Evolutionary conservation across 176 grass and related monocot genomes (phyloP).

Genomic region (Raddia guianensis): DNA sequence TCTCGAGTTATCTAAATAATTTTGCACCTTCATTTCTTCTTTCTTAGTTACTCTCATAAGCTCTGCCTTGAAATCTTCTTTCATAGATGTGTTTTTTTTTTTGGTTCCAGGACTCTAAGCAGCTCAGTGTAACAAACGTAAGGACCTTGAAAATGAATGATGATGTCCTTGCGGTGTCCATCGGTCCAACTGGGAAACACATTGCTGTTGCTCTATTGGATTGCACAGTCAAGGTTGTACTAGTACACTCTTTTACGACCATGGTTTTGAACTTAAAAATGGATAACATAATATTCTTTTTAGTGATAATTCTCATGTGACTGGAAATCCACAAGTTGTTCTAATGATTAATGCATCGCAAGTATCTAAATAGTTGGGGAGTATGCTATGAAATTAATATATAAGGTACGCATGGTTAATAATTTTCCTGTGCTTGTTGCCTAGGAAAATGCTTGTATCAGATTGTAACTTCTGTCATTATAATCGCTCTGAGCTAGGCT

Average conservation of each 20-base stretch:
- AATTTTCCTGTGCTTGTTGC: neutral
- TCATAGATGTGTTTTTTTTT: neutral
- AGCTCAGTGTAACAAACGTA: constrained; percentile 78
- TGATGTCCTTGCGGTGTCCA: constrained; percentile 69
- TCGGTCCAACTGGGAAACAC: constrained; percentile 80
- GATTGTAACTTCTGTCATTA: constrained; percentile 1
- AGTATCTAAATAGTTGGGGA: neutral
- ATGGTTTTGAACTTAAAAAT: constrained; percentile 2
- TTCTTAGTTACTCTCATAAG: constrained; percentile 5
- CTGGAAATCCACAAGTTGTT: neutral
- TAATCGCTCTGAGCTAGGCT: neutral
- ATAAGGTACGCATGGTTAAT: neutral
- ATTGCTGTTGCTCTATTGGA: constrained; percentile 95
- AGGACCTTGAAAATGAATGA: constrained; percentile 98
- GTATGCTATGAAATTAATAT: neutral
- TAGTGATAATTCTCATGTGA: neutral
- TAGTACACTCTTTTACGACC: neutral
- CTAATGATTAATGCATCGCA: constrained; percentile 25
- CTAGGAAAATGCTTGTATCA: neutral
- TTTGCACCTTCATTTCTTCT: neutral
- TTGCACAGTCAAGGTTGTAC: constrained; percentile 79
- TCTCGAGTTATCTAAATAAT: neutral
- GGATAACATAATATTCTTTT: neutral
- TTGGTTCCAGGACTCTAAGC: constrained; percentile 71
- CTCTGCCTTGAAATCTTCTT: neutral